Conservation (phyloP, 805 yeast species). For the Teunomyces barrocoloradensis region DNA sequence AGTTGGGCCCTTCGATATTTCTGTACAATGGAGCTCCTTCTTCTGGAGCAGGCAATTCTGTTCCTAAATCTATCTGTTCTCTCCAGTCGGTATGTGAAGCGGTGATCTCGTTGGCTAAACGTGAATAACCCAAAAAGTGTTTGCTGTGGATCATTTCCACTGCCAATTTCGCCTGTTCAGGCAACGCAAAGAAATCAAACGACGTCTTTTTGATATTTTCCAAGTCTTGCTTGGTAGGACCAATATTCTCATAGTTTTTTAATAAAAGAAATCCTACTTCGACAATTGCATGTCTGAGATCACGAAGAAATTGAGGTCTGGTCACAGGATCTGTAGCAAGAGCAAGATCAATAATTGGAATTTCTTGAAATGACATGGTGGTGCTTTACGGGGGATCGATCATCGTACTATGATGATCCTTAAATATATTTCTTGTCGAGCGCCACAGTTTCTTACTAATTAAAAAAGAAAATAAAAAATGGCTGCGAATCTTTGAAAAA, state of each 20-base stretch:
- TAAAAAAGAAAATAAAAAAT: background rate
- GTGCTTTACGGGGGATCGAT: background rate
- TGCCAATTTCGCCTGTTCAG: slow-evolving; percentile 42
- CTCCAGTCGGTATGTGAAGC: slow-evolving; percentile 54
- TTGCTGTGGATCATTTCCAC: slow-evolving; percentile 56
- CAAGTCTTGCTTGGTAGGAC: slow-evolving; percentile 39
- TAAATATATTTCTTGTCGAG: background rate
- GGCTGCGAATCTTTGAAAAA: background rate
- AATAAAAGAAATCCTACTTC: slow-evolving; percentile 55
- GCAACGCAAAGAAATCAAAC: slow-evolving; percentile 44
- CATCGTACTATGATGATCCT: background rate
- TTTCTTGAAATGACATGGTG: slow-evolving; percentile 35
- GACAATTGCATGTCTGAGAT: slow-evolving; percentile 46
- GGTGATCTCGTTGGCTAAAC: slow-evolving; percentile 57
- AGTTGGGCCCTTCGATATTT: slow-evolving; percentile 56
- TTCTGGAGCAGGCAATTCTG: slow-evolving; percentile 45
- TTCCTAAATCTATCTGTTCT: slow-evolving; percentile 62
- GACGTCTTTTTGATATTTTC: slow-evolving; percentile 38
- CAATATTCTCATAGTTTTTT: slow-evolving; percentile 28
- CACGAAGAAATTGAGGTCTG: slow-evolving; percentile 41
- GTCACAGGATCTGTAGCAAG: slow-evolving; percentile 41
- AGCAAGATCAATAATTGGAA: slow-evolving; percentile 47
- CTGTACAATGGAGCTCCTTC: slow-evolving; percentile 41
- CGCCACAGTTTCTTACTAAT: slow-evolving; percentile 4
- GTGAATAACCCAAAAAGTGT: slow-evolving; percentile 58